These are phyloP conservation scores for Berberis vulgaris DNA, from an alignment of 164 flowering plant genomes.

Conservation along the genomic window DNA sequence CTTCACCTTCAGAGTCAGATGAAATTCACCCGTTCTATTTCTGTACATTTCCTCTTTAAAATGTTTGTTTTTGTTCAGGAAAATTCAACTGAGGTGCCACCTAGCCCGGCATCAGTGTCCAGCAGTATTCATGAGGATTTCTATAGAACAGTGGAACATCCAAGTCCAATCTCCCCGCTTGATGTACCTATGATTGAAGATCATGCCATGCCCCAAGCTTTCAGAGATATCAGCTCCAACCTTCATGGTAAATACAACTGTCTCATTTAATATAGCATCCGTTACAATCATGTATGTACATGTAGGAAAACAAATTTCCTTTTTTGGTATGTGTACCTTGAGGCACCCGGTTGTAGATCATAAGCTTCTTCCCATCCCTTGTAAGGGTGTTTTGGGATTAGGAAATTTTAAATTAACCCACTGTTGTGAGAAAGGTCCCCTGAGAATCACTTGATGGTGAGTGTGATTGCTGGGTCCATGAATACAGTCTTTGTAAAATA, in stretches of 20 bases:
- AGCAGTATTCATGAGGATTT: constrained; percentile 65
- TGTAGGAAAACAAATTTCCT: neutral
- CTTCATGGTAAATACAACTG: constrained; percentile 42
- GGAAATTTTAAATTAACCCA: no score
- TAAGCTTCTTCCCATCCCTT: no score
- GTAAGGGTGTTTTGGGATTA: no score
- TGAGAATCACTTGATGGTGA: no score
- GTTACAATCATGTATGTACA: neutral
- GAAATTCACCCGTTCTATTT: neutral
- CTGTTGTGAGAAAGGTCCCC: no score
- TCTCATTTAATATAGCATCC: neutral
- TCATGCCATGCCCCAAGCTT: constrained; percentile 33
- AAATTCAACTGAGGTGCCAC: constrained; percentile 94
- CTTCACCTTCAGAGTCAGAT: neutral
- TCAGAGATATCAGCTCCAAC: constrained; percentile 74
- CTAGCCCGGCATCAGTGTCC: constrained; percentile 94
- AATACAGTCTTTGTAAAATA: no score
- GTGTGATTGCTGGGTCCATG: no score
- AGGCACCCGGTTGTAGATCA: no score
- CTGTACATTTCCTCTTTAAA: neutral
- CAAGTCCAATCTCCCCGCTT: constrained; percentile 52
- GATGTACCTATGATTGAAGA: constrained; percentile 47
- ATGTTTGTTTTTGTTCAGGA: constrained; percentile 35
- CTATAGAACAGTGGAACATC: constrained; percentile 41
- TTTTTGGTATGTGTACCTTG: neutral